A percentile compares a stretch with the other conserved stretches of the same genome.
Conservation (phyloP, 2,329 filamentous ascomycete species). For the Aspergillus fumigatus region DNA sequence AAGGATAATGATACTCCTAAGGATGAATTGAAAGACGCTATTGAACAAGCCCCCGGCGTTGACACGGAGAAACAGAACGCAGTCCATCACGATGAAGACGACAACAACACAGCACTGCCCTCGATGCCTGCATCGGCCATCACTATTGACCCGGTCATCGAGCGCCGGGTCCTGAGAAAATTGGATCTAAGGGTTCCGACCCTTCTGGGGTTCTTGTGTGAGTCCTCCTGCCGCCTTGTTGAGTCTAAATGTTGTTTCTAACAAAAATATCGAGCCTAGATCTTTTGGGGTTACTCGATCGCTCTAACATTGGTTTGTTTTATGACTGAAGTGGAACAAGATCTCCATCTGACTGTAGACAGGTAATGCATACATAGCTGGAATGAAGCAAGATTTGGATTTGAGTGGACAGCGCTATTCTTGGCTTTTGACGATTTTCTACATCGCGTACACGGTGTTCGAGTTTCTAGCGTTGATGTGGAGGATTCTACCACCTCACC, state of each 20-base stretch:
- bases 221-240: constrained; percentile 8
- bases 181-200: constrained; percentile 33
- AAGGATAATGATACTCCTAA: constrained; percentile 3
- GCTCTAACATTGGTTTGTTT: constrained; percentile 47
- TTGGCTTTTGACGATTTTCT: constrained; percentile 52
- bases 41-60: constrained; percentile 14
- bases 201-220: constrained; percentile 38
- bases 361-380: constrained; percentile 50
- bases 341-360: background rate
- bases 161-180: constrained; percentile 34
- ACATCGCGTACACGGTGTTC: constrained; percentile 46
- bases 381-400: constrained; percentile 48
- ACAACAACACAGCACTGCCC: constrained; percentile 11
- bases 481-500: constrained; percentile 40
- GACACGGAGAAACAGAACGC: constrained; percentile 27
- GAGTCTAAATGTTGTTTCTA: background rate
- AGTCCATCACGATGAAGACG: constrained; percentile 16
- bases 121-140: constrained; percentile 11
- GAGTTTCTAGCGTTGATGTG: constrained; percentile 42
- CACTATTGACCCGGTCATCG: constrained; percentile 31
- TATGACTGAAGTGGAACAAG: too few relatives aligned
- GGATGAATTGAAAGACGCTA: constrained; percentile 14
- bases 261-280: constrained; percentile 25
- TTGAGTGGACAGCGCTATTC: constrained; percentile 46
- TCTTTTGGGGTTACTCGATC: constrained; percentile 46